A percentile compares a stretch with the other conserved stretches of the same genome.
Conservation (phyloP, 345 rosid species). For the Lepidium didymum region DNA sequence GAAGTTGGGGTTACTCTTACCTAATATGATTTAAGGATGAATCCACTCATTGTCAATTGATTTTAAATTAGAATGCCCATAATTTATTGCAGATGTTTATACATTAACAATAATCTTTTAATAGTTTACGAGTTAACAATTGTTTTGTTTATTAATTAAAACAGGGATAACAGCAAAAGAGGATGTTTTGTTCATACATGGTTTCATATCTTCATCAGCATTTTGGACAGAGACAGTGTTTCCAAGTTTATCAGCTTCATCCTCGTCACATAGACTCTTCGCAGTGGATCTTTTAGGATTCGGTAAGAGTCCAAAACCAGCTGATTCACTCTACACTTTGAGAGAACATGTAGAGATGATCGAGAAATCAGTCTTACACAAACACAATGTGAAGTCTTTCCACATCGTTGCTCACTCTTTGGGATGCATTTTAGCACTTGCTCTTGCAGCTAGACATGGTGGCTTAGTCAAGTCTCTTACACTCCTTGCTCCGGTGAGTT, state of each 20-base stretch:
- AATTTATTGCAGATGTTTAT: too few species aligned
- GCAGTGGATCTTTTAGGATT: slow-evolving; percentile 94
- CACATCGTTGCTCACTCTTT: slow-evolving; percentile 97
- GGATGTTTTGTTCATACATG: slow-evolving; percentile 91
- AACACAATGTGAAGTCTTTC: slow-evolving; percentile 66
- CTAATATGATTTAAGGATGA: too few species aligned
- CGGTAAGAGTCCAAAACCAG: slow-evolving; percentile 94
- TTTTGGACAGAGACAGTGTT: slow-evolving; percentile 96
- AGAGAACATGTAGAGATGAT: slow-evolving; percentile 90
- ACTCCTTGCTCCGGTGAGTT: slow-evolving; percentile 78
- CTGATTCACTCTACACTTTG: slow-evolving; percentile 82
- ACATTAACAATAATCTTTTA: too few species aligned
- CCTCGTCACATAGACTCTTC: slow-evolving; percentile 57
- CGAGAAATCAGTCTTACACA: slow-evolving; percentile 57
- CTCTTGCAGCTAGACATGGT: slow-evolving; percentile 67
- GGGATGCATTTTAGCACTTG: slow-evolving; percentile 94
- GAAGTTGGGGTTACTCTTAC: too few species aligned
- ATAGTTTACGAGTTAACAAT: too few species aligned
- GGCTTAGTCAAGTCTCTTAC: slow-evolving; percentile 76
- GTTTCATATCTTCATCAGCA: slow-evolving; percentile 92
- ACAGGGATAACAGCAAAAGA: slow-evolving; percentile 37
- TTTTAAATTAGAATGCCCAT: too few species aligned
- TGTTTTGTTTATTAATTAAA: background rate
- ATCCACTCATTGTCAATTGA: too few species aligned
- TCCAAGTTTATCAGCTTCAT: slow-evolving; percentile 55